Conservation (phyloP, 345 rosid genomes). For the Psidium friedrichsthalianum region DNA sequence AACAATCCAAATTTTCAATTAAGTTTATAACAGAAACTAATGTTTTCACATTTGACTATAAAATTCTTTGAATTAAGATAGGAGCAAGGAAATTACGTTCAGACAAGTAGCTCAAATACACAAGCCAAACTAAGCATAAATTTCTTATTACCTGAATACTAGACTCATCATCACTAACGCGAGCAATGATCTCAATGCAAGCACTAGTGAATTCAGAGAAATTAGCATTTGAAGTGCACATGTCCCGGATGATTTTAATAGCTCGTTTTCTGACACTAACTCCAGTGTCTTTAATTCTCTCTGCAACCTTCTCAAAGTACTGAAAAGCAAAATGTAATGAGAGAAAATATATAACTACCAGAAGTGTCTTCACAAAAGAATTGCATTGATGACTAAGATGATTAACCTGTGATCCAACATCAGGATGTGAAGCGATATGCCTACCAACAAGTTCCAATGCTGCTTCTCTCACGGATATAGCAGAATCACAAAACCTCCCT, state of each 20-base stretch:
- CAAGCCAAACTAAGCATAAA: not conserved
- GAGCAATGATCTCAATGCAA: constrained; percentile 84
- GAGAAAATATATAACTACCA: not conserved
- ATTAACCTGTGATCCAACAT: constrained; percentile 82
- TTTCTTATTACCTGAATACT: constrained; percentile 73
- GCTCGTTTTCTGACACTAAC: constrained; percentile 97
- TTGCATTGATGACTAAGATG: not conserved
- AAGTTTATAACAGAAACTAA: not conserved
- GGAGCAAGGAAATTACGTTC: not conserved
- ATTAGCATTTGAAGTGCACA: constrained; percentile 83
- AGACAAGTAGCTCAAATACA: not conserved
- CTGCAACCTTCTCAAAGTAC: constrained; percentile 99
- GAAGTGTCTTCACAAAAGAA: not conserved
- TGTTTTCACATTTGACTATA: not conserved
- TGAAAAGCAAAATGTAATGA: constrained; percentile 12
- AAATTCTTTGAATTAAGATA: not conserved
- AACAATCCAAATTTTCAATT: not conserved
- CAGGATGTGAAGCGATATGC: constrained; percentile 97
- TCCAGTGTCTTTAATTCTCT: constrained; percentile 97
- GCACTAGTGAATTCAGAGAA: constrained; percentile 87
- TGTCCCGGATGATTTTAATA: constrained; percentile 86
- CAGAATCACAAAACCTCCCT: constrained; percentile 99
- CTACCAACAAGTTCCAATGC: constrained; percentile 98
- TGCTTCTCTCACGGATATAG: constrained; percentile 97
- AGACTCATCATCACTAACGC: constrained; percentile 93